A percentile compares a stretch with the other conserved stretches of the same genome.
Evolutionary conservation across 305 asterid species (phyloP).

Genomic region (Galium porrigens): DNA sequence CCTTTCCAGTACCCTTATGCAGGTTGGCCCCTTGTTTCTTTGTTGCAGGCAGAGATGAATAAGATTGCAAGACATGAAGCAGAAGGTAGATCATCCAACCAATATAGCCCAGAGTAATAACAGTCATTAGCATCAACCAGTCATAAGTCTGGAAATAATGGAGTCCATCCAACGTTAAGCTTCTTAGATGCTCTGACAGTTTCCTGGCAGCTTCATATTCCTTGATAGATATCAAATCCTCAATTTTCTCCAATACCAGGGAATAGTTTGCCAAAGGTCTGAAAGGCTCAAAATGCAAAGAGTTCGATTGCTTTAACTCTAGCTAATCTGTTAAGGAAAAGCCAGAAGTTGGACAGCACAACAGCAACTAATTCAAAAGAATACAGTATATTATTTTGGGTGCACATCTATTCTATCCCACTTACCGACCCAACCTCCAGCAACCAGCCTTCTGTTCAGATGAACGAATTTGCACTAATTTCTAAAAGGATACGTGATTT

Average conservation of each 20-base stretch:
- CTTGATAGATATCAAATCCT: slow-evolving; percentile 37
- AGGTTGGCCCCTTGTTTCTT: slow-evolving; percentile 34
- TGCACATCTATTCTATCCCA: neutral
- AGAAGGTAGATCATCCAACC: slow-evolving; percentile 89
- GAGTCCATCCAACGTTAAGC: slow-evolving; percentile 77
- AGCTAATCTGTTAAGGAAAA: slow-evolving; percentile 35
- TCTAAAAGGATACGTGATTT: slow-evolving; percentile 71
- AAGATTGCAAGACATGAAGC: slow-evolving; percentile 72
- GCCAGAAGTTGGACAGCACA: neutral
- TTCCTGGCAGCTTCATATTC: slow-evolving; percentile 57
- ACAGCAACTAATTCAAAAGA: neutral
- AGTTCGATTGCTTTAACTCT: slow-evolving; percentile 59
- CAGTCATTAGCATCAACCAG: slow-evolving; percentile 88
- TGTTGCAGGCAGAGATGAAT: slow-evolving; percentile 45
- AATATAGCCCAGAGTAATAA: slow-evolving; percentile 75
- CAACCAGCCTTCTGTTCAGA: neutral
- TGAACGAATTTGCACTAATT: neutral
- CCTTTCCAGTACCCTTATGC: slow-evolving; percentile 41
- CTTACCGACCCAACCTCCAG: neutral
- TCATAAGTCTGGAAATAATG: slow-evolving; percentile 90
- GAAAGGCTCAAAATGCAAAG: slow-evolving; percentile 72
- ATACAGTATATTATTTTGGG: neutral
- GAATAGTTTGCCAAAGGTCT: slow-evolving; percentile 49
- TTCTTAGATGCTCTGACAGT: slow-evolving; percentile 63
- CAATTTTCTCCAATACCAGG: slow-evolving; percentile 45